Evolutionary conservation across 1,284 basidiomycete genomes (phyloP).

Genomic region (Heliocybe sulcata): DNA sequence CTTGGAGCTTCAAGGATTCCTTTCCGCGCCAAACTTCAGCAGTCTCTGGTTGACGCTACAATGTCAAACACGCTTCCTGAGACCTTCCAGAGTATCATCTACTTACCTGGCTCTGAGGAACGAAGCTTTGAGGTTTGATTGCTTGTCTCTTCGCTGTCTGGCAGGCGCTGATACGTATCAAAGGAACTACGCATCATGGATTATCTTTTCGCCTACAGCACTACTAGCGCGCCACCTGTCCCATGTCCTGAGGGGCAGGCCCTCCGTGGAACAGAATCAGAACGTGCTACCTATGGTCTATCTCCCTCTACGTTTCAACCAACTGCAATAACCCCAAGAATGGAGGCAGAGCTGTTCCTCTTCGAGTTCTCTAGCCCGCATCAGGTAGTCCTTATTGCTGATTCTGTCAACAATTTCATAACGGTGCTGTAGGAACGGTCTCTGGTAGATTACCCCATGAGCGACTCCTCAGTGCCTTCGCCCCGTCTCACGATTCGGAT

Average conservation of each 20-base stretch:
- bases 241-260: neutral
- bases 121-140: neutral
- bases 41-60: neutral
- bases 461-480: neutral
- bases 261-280: neutral
- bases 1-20: neutral
- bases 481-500: neutral
- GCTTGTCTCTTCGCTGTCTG: neutral
- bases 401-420: neutral
- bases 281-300: neutral
- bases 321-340: neutral
- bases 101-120: neutral
- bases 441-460: neutral
- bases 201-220: neutral
- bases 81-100: neutral
- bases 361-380: neutral
- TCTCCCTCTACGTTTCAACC: neutral
- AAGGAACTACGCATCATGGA: conserved; percentile 1
- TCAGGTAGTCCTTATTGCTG: neutral
- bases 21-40: neutral
- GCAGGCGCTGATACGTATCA: neutral
- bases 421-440: neutral
- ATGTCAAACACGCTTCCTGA: neutral
- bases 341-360: neutral
- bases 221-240: neutral